Evolutionary conservation across 2,329 filamentous ascomycete species (phyloP).

Genomic region (Cladosporium colombiae): DNA sequence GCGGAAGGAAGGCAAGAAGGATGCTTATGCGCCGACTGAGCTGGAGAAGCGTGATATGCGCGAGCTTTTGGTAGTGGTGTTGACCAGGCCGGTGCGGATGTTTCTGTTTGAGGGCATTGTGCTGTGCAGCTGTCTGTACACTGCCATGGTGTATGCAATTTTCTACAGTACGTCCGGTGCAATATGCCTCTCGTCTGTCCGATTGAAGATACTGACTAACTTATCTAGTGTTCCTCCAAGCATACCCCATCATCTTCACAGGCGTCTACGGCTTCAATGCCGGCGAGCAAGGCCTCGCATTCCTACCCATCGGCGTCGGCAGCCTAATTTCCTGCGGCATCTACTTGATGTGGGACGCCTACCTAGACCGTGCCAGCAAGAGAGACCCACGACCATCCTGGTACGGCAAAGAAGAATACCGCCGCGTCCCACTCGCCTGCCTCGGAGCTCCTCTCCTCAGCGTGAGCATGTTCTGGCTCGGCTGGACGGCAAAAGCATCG

Average conservation of each 20-base stretch:
- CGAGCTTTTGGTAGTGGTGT: conserved; percentile 66
- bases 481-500: conserved; percentile 41
- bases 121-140: conserved; percentile 67
- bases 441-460: conserved; percentile 59
- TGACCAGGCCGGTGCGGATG: conserved; percentile 74
- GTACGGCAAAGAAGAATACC: conserved; percentile 64
- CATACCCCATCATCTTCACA: conserved; percentile 67
- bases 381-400: conserved; percentile 51
- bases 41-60: conserved; percentile 59
- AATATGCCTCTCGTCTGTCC: too few relatives aligned
- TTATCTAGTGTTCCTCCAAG: conserved; percentile 65
- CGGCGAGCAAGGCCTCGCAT: conserved; percentile 66
- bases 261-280: conserved; percentile 64
- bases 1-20: conserved; percentile 55
- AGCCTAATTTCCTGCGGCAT: conserved; percentile 59
- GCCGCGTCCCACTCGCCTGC: conserved; percentile 70
- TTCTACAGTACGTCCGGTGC: conserved; percentile 55
- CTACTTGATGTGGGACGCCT: conserved; percentile 66
- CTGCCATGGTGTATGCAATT: conserved; percentile 63
- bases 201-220: not conserved
- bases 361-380: conserved; percentile 55
- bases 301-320: conserved; percentile 68
- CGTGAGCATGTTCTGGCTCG: conserved; percentile 45
- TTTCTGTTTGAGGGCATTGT: conserved; percentile 73
- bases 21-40: conserved; percentile 63